Evolutionary conservation across 2,329 filamentous ascomycete genomes (phyloP).

Genomic region (Paecilomyces niveus): DNA sequence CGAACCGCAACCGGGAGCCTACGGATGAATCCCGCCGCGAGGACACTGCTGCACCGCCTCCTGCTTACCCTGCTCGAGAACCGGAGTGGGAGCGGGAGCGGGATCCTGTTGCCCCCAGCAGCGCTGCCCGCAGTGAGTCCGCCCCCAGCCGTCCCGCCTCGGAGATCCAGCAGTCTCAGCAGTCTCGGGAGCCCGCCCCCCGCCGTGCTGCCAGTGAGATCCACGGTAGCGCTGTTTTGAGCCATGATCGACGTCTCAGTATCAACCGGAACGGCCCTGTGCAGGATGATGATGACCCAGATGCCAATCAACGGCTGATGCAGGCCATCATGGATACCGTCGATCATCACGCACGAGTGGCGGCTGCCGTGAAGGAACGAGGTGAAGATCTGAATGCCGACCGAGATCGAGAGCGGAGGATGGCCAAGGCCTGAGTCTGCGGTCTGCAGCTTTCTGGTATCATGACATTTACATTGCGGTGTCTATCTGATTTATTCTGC

Average conservation of each 20-base stretch:
- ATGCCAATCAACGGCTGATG: slow-evolving; percentile 33
- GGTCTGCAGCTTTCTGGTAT: not conserved
- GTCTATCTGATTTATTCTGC: not conserved
- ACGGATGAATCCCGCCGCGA: slow-evolving; percentile 10
- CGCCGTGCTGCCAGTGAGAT: slow-evolving; percentile 33
- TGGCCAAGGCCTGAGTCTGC: slow-evolving; percentile 13
- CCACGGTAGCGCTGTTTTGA: slow-evolving; percentile 15
- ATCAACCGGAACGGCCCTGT: slow-evolving; percentile 10
- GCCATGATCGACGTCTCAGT: slow-evolving; percentile 13
- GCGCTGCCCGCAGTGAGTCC: slow-evolving; percentile 7
- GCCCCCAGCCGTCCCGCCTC: slow-evolving; percentile 16
- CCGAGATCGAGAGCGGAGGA: slow-evolving; percentile 19
- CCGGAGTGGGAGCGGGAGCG: slow-evolving; percentile 3
- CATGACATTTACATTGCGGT: not conserved
- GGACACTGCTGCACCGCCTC: slow-evolving; percentile 4
- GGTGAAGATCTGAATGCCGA: slow-evolving; percentile 4
- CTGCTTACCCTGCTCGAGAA: slow-evolving; percentile 4
- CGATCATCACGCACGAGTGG: slow-evolving; percentile 29
- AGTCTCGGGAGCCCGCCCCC: slow-evolving; percentile 19
- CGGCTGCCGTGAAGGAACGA: slow-evolving; percentile 19
- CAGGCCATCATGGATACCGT: slow-evolving; percentile 38
- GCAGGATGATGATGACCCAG: slow-evolving; percentile 29
- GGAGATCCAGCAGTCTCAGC: slow-evolving; percentile 16
- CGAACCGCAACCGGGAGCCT: slow-evolving; percentile 9
- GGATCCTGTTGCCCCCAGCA: not conserved